These are phyloP conservation scores for Clarireedia homoeocarpa DNA, from an alignment of 2,329 filamentous ascomycete genomes.

Conservation along the genomic window DNA sequence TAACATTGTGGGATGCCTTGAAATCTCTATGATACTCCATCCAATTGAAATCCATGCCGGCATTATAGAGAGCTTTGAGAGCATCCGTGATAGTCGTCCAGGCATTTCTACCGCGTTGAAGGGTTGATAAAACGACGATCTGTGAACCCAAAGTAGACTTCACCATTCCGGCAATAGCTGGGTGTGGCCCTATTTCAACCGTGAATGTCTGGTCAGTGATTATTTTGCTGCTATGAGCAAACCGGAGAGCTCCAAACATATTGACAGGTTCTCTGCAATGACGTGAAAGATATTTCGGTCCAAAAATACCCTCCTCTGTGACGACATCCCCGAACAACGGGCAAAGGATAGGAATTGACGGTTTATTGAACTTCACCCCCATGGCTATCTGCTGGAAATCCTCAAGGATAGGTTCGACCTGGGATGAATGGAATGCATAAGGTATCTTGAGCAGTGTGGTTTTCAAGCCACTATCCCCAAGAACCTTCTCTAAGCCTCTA, in stretches of 20 bases:
- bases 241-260: neutral
- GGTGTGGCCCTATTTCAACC: neutral
- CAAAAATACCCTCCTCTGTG: neutral
- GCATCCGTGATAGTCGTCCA: neutral
- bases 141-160: neutral
- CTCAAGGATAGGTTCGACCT: constrained; percentile 2
- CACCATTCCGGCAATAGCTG: neutral
- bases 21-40: neutral
- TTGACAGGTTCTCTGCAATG: neutral
- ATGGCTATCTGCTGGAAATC: neutral
- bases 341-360: neutral
- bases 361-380: neutral
- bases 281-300: neutral
- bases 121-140: neutral
- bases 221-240: neutral
- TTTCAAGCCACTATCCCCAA: neutral
- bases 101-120: neutral
- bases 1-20: neutral
- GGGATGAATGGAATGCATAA: constrained; percentile 5
- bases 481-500: neutral
- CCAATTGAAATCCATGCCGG: neutral
- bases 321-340: neutral
- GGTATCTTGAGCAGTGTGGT: neutral
- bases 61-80: neutral
- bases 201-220: neutral